Base-by-base conservation (phyloP, 1,284 basidiomycete genomes). In the Mrakiaceae sp. region DNA sequence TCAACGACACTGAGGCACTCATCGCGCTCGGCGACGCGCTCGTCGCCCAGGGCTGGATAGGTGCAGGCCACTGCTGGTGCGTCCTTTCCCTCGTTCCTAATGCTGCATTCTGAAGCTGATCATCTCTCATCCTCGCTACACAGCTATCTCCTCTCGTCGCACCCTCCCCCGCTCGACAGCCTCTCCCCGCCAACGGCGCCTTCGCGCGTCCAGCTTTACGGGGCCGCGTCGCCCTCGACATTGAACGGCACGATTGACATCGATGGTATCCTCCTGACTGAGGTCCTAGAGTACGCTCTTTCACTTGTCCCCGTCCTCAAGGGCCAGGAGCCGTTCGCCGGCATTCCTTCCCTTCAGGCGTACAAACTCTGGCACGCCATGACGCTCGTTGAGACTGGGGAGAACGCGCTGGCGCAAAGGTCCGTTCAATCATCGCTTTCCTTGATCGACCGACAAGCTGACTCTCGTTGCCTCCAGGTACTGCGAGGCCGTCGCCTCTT, bases 1-100 rank as follows among this genome's bases (percentile, higher is more conserved):
- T 64, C 66, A 76, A 70, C 14, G 78, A 81, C 67, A 84, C 87
- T 0, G 80, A 84, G n/a, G 86, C 89, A 11, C 75, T 98, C 67
- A 88, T 90, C 46, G 84, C 89, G 14, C 81, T 99, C 3, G 96
- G 94, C 46, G 90, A 95, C 72, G 86, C 85, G 68, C 80, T 98
- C 48, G 74, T 81, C 52, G 79, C 82, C 2, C 84, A 87, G 68
- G 83, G 87, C 55, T 84, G 90, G 77, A 75, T 84, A 5, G 87
- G 94, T 70, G 92, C 92, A 7, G 91, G 92, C 12, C 94, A 98
- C 79, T 84, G 82, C 66, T 98, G 94, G 93, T 95, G 72, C 68
- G 77, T 70, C 76, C 70, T 16, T 48, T 14, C 51, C 60, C 64
- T 67, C 46, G 63, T 14, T 52, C 64, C 63, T 11, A 62, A 55